Base-by-base conservation (phyloP, 2,329 filamentous ascomycete genomes). In the Diaporthe citri region DNA sequence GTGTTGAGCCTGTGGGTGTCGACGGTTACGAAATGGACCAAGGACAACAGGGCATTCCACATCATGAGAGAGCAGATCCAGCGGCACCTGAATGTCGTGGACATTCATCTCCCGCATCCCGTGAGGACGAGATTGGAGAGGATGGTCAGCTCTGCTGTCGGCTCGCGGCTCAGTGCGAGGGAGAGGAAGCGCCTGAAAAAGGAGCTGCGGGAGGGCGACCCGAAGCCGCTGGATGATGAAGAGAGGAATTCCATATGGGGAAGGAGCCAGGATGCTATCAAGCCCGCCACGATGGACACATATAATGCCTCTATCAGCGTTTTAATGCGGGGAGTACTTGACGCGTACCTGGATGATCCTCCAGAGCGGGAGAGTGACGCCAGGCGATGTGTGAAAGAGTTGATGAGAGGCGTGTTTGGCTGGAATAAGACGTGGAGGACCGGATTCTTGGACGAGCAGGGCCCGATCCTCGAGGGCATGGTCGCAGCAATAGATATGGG, bases 11-110 rank as follows among this genome's bases (percentile, higher is more conserved):
- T 71, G 22, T 81, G 80, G 79, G 31, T 74, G 2, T 72, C 71
- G 4, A 76, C 76, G 2, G 74, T 81, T 0, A 13, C 56, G 13
- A 71, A 57, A 20, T 80, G 80, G 79, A 72, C 77, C 1, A 73
- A 67, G 4, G 74, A 80, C 71, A 75, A 77, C 25, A 75, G 76
- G 28, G 77, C 76, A 20, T 73, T 79, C 17, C 77, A 81, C 22
- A 76, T 48, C 28, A 52, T 79, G 46, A 75, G 79, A 3, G 80
- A 80, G 69, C 76, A 80, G 57, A 79, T 81, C 34, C 79, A 81
- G 51, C 76, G 79, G 10, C 79, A 80, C 31, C 75, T 81, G 9
- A 77, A 79, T 6, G 74, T 81, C 10, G 74, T 80, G 12, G 77
- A 77, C 9, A 75, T 81, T 0, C 77, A 78, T 31, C 56, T 80